Evolutionary conservation across 352 stramenopile genomes (phyloP), one percentile per base, ranked within the genome.

Genomic region (Peronosclerospora sorghi): DNA sequence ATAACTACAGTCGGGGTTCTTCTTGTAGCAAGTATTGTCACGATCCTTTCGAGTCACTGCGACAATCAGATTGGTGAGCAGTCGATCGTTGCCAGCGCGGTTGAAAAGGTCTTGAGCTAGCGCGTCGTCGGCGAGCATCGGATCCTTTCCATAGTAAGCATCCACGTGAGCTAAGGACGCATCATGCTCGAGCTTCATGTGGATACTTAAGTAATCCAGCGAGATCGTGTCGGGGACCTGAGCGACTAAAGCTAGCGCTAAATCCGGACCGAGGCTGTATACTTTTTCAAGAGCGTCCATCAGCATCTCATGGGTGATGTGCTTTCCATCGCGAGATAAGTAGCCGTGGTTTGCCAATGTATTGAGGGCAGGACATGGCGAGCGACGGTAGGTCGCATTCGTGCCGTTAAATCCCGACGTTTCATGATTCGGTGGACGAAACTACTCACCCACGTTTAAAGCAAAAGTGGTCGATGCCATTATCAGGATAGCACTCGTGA

Each of bases 171-270:
- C 55, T 19, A 62, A 43, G 2, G 54, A 62, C 41, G 62, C 59
- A 41, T 83, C 70, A 45, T 83, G 65, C 42, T 83, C 70, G 23
- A 68, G 38, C 9, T 58, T 41, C 46, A 72, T 68, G 59, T 83
- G 68, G 0, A 35, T 44, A 6, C 26, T 56, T 17, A 66, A 50
- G 34, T 54, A 50, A 41, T 62, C 56, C 26, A 62, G 53, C 6
- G 53, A 54, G 32, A 67, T 60, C 21, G 42, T 55, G 13, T 32
- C 21, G 1, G 48, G 49, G 15, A 63, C 30, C n/a, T 62, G 48
- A 15, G 36, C 45, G 15, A 67, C 17, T 10, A 63, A 42, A 19
- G 32, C 51, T 32, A 48, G 41, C 10, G 53, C 51, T 34, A 54
- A 4, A 10, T 51, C 45, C 15, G 23, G 43, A 34, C 55, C 53